Evolutionary conservation across 2,329 filamentous ascomycete species (phyloP), one percentile per base, ranked within the genome.

Genomic region (Scedosporium boydii): DNA sequence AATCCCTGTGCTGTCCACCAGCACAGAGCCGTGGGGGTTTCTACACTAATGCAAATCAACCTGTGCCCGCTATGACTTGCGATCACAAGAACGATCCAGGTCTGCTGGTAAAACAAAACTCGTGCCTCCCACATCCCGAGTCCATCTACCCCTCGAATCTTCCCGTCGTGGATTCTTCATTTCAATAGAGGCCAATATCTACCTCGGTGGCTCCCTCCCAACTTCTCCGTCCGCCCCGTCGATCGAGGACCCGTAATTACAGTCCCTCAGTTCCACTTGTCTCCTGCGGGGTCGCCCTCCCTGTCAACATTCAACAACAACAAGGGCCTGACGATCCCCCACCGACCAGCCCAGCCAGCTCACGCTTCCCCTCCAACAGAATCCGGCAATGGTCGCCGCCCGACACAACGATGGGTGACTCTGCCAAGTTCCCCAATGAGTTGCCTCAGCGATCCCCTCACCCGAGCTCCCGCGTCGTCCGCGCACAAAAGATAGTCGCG

Each of bases 401-500:
- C 27, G 26, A 62, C 51, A 38, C 44, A 53, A 41, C 51, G 21
- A 62, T 62, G 60, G 60, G 51, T 56, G 60, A 62, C 51, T 46
- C 51, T 18, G 34, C 51, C 53, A 58, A 34, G 48, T 21, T 26
- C 34, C 21, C 60, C 53, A 38, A 38, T 27, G 51, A 62, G 51
- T 18, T 46, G 51, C 27, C 60, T 34, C 63, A 63, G 27, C 71
- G 66, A 26, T 66, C 66, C 10, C 42, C 61, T 14, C 61, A 51
- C 27, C 46, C 26, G 18, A 62, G 34, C n/a, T 38, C 42, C 18
- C 55, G 56, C 42, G 76, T 78, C 57, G 69, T 82, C 59, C 80
- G 81, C 64, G 79, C 82, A 6, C 82, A 84, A 66, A 83, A 81
- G 74, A 83, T 82, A 66, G 71, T 75, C 34, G 68, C 71, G 56